A percentile compares a stretch with the other conserved stretches of the same genome.
Evolutionary conservation across 805 yeast species (phyloP).

Genomic region (Lipomyces lipofer): DNA sequence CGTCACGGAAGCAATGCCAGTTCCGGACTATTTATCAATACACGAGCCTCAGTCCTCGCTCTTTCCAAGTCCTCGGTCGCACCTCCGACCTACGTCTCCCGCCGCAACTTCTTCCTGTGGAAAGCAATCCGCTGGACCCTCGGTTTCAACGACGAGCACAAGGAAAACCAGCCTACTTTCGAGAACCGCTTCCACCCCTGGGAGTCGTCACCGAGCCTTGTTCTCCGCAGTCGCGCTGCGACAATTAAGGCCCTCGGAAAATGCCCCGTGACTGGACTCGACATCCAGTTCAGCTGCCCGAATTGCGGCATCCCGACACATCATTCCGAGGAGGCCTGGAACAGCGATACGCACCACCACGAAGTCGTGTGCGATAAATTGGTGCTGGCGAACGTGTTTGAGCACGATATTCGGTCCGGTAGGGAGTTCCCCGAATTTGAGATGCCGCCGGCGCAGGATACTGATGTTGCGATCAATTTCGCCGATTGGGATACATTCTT

Average conservation of each 20-base stretch:
- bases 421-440: constrained; percentile 94
- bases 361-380: constrained; percentile 66
- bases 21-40: too few species aligned
- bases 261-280: constrained; percentile 85
- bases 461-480: constrained; percentile 71
- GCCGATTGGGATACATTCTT: constrained; percentile 89
- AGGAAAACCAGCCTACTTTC: constrained; percentile 65
- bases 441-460: constrained; percentile 78
- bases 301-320: constrained; percentile 96
- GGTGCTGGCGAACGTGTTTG: constrained; percentile 86
- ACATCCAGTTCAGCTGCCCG: constrained; percentile 86
- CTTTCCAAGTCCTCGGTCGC: too few species aligned
- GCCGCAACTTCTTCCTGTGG: constrained; percentile 38
- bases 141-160: constrained; percentile 63
- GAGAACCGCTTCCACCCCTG: constrained; percentile 79
- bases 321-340: constrained; percentile 88
- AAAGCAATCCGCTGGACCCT: constrained; percentile 48
- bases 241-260: constrained; percentile 65
- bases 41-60: too few species aligned
- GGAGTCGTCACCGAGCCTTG: constrained; percentile 91
- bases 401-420: constrained; percentile 92
- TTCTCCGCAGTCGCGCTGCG: constrained; percentile 87
- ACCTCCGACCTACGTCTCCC: background rate
- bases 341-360: constrained; percentile 73
- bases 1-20: too few species aligned